Evolutionary conservation across 495 filamentous ascomycete genomes (phyloP), one percentile per base, ranked within the genome.

Genomic region (Terfezia claveryi): DNA sequence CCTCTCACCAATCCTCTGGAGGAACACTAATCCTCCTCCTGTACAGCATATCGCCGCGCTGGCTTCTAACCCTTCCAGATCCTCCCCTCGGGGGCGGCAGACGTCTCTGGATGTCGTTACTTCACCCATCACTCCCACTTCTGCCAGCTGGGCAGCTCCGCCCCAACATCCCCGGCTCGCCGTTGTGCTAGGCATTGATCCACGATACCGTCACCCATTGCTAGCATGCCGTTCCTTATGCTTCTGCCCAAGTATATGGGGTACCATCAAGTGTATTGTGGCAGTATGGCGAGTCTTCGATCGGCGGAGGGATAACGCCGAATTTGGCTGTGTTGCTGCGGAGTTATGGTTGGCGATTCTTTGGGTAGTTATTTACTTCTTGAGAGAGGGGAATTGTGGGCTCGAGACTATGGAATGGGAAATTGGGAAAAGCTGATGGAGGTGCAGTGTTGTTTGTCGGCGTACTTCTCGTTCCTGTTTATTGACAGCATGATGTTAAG

Each of bases 401-500:
- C 38, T 27, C 27, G 17, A 52, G 41, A 16, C 32, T 7, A 38
- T 44, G 23, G 36, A 27, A 17, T 44, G 10, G 10, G 38, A 10
- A 44, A 44, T 44, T 44, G 41, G 14, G 8, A 8, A 46, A 14
- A 51, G 54, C 53, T 56, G 50, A 59, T 55, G 37, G 51, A 36
- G n/a, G 23, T 56, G 53, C 54, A 88, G 85, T 87, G 85, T 72
- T 76, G 73, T 65, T 80, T 83, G 67, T 86, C 83, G 41, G 86
- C 80, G 52, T 87, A 87, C 68, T 76, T 91, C 65, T 85, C 82
- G 55, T 91, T 87, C 68, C 83, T 87, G 69, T 89, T 91, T 68
- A 87, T 83, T 57, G 85, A 93, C 69, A 86, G 83, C 68, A 80
- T 91, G 64, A 93, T 93, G 85, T 87, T 82, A 58, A 79, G 86